Base-by-base conservation (phyloP, 768 basidiomycete genomes). In the Lactarius hatsudake region DNA sequence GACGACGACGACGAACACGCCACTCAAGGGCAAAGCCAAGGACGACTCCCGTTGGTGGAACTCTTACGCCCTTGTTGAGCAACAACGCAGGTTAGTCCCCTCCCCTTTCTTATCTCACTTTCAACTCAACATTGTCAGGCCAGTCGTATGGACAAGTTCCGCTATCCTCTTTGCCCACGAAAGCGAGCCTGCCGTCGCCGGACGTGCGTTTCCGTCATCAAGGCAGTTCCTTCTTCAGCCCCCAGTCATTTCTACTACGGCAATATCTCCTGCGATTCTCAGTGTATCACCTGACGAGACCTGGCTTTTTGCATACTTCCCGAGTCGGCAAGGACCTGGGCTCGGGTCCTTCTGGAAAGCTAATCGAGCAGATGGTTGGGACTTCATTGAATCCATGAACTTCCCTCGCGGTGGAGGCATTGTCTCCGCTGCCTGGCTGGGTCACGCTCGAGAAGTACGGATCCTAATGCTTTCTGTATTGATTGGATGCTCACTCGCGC, bases 231-330 rank as follows among this genome's bases (percentile, higher is more conserved):
- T 77, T 0, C 73, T 93, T 17, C 82, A 79, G 3, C 82, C 87
- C 3, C 87, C 88, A 0, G 69, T 79, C 15, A 76, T 90, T 54
- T 69, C 79, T n/a, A 74, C 78, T 26, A 77, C 82, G 0, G 78
- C 83, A 7, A 63, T 76, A 13, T 79, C 81, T 8, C 86, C 90
- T 0, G 83, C 83, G 7, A 75, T 87, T 36, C 84, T 93, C 59
- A 84, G 85, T 8, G 81, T 86, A 23, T 83, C 86, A 6, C 81
- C 87, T 3, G 78, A 78, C 34, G 85, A 87, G 67, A 79, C 82
- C 58, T 88, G 83, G 85, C 73, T 93, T 5, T 91, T 91, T 72
- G 90, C 89, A 1, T 93, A 87, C 73, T 92, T 89, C 73, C 89
- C 90, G 13, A 80, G 86, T 48, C 78, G 78, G 36, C 82, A 81